Conservation (phyloP, 768 basidiomycete species). For the Multifurca ochricompacta region DNA sequence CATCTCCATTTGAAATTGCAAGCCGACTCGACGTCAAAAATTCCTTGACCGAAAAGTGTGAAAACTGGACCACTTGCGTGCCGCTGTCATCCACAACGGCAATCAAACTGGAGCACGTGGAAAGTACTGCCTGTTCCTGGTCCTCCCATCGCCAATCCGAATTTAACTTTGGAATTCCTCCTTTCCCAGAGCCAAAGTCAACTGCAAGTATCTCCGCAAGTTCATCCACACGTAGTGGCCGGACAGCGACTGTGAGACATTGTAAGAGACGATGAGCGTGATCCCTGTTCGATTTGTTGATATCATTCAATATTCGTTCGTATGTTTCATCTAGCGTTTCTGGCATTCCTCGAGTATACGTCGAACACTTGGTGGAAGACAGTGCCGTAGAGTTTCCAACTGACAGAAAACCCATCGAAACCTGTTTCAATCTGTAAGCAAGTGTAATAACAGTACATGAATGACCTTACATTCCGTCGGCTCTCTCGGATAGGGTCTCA, state of each 20-base stretch:
- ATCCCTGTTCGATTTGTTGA: not conserved
- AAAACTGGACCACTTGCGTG: not conserved
- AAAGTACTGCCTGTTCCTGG: not conserved
- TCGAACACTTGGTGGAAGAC: not conserved
- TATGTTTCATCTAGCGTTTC: constrained; percentile 7
- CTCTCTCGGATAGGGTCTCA: not conserved
- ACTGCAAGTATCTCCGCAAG: constrained; percentile 3
- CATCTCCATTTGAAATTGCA: too few relatives aligned
- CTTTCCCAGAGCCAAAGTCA: not conserved
- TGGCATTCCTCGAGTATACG: not conserved
- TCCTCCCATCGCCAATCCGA: not conserved
- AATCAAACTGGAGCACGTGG: constrained; percentile 5
- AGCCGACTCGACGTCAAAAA: constrained; percentile 1
- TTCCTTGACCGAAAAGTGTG: too few relatives aligned
- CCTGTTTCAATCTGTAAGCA: not conserved
- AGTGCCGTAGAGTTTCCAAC: not conserved
- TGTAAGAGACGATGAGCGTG: constrained; percentile 2
- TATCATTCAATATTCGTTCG: not conserved
- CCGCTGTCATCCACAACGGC: not conserved
- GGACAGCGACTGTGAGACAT: not conserved
- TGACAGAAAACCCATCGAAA: constrained; percentile 1
- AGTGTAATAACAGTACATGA: not conserved
- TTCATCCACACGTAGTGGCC: constrained; percentile 1
- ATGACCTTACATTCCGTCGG: not conserved
- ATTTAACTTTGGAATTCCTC: not conserved